Conservation (phyloP, 805 yeast species). For the Komagataella phaffii region DNA sequence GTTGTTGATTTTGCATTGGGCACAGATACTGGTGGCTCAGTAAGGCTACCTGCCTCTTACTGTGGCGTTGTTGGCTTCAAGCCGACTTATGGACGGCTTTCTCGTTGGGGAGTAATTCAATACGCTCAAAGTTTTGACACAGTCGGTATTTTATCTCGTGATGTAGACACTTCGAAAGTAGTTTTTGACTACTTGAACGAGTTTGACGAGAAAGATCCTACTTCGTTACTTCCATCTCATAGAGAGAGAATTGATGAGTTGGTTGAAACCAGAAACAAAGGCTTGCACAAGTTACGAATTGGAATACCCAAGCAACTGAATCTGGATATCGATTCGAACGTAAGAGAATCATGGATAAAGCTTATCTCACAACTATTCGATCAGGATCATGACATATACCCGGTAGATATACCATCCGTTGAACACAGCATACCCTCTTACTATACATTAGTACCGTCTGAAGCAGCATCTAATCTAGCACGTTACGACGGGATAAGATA, state of each 20-base stretch:
- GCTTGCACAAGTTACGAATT: slow-evolving; percentile 24
- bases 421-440: slow-evolving; percentile 63
- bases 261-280: slow-evolving; percentile 3
- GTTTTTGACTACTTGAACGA: slow-evolving; percentile 46
- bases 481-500: slow-evolving; percentile 86
- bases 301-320: slow-evolving; percentile 68
- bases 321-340: slow-evolving; percentile 36
- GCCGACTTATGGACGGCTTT: slow-evolving; percentile 85
- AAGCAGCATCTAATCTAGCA: slow-evolving; percentile 85
- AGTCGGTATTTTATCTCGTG: slow-evolving; percentile 65
- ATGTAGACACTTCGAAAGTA: slow-evolving; percentile 25
- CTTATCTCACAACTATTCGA: slow-evolving; percentile 29
- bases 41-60: slow-evolving; percentile 83
- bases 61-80: slow-evolving; percentile 80
- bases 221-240: slow-evolving; percentile 30
- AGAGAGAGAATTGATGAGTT: slow-evolving; percentile 18
- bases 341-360: slow-evolving; percentile 31
- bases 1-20: slow-evolving; percentile 72
- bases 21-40: slow-evolving; percentile 96
- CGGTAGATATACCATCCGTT: slow-evolving; percentile 62
- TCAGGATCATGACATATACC: slow-evolving; percentile 40
- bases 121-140: slow-evolving; percentile 94
- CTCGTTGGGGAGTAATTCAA: slow-evolving; percentile 84
- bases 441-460: slow-evolving; percentile 82
- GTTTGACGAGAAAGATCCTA: slow-evolving; percentile 70